A percentile compares a stretch with the other conserved stretches of the same genome.
These are phyloP conservation scores for Russula olivacea DNA, from an alignment of 768 basidiomycete genomes.

Conservation along the genomic window DNA sequence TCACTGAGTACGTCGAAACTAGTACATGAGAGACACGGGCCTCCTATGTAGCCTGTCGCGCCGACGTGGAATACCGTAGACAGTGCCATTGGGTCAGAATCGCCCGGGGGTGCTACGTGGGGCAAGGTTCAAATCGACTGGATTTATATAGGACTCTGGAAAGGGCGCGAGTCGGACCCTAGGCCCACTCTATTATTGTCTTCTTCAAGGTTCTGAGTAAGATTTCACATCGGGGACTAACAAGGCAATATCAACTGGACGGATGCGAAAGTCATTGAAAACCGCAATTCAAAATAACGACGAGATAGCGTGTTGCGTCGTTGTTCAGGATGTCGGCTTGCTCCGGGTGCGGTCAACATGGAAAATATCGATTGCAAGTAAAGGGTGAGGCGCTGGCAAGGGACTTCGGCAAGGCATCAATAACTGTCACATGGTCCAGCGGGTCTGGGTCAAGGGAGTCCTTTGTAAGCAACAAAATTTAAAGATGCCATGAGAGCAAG, in stretches of 20 bases:
- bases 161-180: not conserved
- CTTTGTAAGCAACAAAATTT: too few relatives aligned
- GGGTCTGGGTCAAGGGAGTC: too few relatives aligned
- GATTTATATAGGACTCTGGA: not conserved
- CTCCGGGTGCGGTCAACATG: not conserved
- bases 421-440: not conserved
- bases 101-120: not conserved
- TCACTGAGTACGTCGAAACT: not conserved
- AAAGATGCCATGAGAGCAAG: too few relatives aligned
- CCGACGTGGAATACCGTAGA: conserved; percentile 15
- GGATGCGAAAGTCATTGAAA: not conserved
- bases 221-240: not conserved
- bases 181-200: conserved; percentile 1
- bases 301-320: not conserved
- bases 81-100: not conserved
- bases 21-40: not conserved
- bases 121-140: not conserved
- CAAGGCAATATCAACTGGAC: not conserved
- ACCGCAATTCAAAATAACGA: not conserved
- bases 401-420: not conserved
- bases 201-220: not conserved
- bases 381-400: not conserved
- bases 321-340: not conserved
- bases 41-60: conserved; percentile 19
- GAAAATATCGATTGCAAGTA: not conserved